Conservation (phyloP, 2,329 filamentous ascomycete species). For the Ramichloridium luteum region DNA sequence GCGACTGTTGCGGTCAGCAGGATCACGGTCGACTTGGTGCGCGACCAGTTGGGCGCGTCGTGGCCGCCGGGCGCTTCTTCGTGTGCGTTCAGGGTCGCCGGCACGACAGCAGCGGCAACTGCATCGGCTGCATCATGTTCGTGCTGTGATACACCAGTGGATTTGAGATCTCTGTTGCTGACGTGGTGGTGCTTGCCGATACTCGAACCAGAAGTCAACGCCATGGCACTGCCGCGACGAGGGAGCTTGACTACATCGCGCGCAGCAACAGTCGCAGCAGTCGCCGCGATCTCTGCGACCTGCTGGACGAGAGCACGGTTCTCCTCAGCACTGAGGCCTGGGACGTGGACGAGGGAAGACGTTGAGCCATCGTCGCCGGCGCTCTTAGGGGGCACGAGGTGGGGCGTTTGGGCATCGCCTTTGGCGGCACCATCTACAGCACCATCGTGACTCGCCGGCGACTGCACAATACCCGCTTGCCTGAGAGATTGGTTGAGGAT, state of each 20-base stretch:
- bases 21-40: conserved; percentile 79
- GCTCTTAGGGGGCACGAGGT: conserved; percentile 63
- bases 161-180: neutral
- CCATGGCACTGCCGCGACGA: conserved; percentile 38
- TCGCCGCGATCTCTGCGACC: conserved; percentile 87
- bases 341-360: conserved; percentile 29
- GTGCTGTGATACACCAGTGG: neutral
- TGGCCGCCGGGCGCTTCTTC: conserved; percentile 49
- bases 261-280: conserved; percentile 75
- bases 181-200: conserved; percentile 10
- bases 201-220: conserved; percentile 14
- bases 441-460: conserved; percentile 23
- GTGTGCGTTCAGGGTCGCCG: conserved; percentile 22
- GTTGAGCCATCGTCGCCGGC: conserved; percentile 35
- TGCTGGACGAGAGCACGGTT: conserved; percentile 71
- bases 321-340: conserved; percentile 68
- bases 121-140: conserved; percentile 1
- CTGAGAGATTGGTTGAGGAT: conserved; percentile 83
- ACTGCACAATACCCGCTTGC: conserved; percentile 58
- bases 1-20: conserved; percentile 77
- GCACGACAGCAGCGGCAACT: conserved; percentile 30
- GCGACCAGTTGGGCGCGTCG: conserved; percentile 97
- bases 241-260: conserved; percentile 53
- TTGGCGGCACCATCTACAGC: conserved; percentile 8
- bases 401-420: conserved; percentile 41